Base-by-base conservation (phyloP, 345 rosid species). In the Schrenkiella parvula region DNA sequence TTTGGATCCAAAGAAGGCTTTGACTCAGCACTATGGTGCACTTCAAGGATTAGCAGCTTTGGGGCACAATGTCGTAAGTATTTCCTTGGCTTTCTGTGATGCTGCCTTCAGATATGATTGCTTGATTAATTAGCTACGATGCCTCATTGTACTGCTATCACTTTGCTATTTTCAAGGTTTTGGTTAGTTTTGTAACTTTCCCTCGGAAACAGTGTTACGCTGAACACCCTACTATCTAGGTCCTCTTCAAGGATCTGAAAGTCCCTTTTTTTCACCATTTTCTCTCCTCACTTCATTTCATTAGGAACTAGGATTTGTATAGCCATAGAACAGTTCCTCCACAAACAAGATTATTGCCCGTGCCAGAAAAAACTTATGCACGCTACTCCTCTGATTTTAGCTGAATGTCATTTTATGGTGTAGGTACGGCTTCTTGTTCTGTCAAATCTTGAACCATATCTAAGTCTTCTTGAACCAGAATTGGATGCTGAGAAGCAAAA, bases 11-110 rank as follows among this genome's bases (percentile, higher is more conserved):
- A 89, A 86, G 78, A 87, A 84, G 65, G 81, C 96, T 26, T 71
- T 95, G 80, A 88, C 96, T 39, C 97, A 93, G 76, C 99, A 95
- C 72, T 95, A 91, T 77, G 99, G 98, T 42, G 98, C 98, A 59
- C 81, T 91, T 78, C 95, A 91, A 86, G 99, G 99, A 74, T 80
- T 91, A 81, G 89, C 93, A 68, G 89, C 96, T 42, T 72, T 95
- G 64, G 98, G 98, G 57, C 87, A 95, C 71, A 88, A 87, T 79
- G 90, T 89, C 84, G 99, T 95, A 91, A 95, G 70, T 38, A 66
- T 38, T 23, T 77, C 78, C 74, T 62, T 57, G 44, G 41, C 46
- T 13, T 46, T 37, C 54, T 38, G 29, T 35, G 56, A 21, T 52
- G 22, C 48, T 52, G 42, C 31, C 28, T 18, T 35, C 43, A 4